Evolutionary conservation across 2,329 filamentous ascomycete species (phyloP).

Genomic region (Capronia americana): DNA sequence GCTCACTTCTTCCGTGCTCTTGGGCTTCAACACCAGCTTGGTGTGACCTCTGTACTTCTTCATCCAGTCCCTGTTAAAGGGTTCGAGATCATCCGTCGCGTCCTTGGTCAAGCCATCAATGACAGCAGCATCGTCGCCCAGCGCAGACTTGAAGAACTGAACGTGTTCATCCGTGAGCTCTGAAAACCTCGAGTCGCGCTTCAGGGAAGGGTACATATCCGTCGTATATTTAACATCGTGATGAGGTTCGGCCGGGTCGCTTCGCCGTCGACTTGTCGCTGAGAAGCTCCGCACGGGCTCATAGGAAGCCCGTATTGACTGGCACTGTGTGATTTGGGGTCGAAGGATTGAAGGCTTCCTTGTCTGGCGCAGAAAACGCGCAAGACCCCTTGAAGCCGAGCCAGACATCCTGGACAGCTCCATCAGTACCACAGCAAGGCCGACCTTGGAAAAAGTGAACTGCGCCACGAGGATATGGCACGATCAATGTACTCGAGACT

Average conservation of each 20-base stretch:
- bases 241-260: constrained; percentile 32
- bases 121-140: constrained; percentile 78
- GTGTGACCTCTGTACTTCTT: constrained; percentile 94
- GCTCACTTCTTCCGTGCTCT: constrained; percentile 85
- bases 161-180: constrained; percentile 79
- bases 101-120: constrained; percentile 82
- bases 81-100: constrained; percentile 79
- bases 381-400: constrained; percentile 26
- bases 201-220: constrained; percentile 78
- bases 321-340: constrained; percentile 17
- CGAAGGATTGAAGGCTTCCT: constrained; percentile 27
- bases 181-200: constrained; percentile 76
- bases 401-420: constrained; percentile 22
- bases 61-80: constrained; percentile 99
- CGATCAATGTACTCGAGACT: not conserved
- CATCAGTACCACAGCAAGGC: not conserved
- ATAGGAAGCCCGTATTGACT: constrained; percentile 12
- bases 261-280: constrained; percentile 24
- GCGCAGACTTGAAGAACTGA: constrained; percentile 77
- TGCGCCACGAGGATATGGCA: not conserved
- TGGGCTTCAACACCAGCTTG: constrained; percentile 84
- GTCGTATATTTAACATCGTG: constrained; percentile 73
- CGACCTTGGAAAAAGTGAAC: not conserved
- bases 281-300: constrained; percentile 32
- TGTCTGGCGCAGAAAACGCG: constrained; percentile 25